Conservation (phyloP, 2,329 filamentous ascomycete genomes). For the Chalaropsis ovoidea region DNA sequence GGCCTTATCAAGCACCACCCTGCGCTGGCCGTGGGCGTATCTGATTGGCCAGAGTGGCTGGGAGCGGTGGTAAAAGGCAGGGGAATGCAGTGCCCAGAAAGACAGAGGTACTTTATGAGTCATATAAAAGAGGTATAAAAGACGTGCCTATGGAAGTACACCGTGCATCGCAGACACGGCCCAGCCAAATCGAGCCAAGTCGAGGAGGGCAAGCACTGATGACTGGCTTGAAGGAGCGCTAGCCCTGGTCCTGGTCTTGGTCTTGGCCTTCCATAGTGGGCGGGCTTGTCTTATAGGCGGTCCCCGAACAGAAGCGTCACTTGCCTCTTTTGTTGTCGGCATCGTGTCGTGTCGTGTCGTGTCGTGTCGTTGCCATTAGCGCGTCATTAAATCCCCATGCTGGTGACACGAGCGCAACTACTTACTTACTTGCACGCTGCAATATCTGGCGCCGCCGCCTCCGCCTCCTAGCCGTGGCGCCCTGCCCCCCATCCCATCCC, state of each 20-base stretch:
- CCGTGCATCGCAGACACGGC: slow-evolving; percentile 14
- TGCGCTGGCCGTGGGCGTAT: slow-evolving; percentile 9
- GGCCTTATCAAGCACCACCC: slow-evolving; percentile 24
- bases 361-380: background rate
- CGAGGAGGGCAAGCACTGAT: slow-evolving; percentile 7
- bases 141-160: slow-evolving; percentile 8
- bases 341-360: background rate
- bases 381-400: background rate
- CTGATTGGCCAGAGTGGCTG: slow-evolving; percentile 20
- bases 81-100: slow-evolving; percentile 14
- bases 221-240: slow-evolving; percentile 9
- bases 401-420: background rate
- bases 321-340: background rate
- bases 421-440: too few relatives aligned
- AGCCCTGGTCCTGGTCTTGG: background rate
- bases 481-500: background rate
- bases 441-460: too few relatives aligned
- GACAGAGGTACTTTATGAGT: slow-evolving; percentile 17
- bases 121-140: slow-evolving; percentile 16
- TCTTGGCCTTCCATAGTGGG: too few relatives aligned
- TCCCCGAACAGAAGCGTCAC: too few relatives aligned
- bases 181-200: background rate
- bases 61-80: slow-evolving; percentile 8
- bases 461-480: too few relatives aligned
- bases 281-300: too few relatives aligned